Base-by-base conservation (phyloP, 129 eudicot species). In the Chrysanthemum seticuspe region DNA sequence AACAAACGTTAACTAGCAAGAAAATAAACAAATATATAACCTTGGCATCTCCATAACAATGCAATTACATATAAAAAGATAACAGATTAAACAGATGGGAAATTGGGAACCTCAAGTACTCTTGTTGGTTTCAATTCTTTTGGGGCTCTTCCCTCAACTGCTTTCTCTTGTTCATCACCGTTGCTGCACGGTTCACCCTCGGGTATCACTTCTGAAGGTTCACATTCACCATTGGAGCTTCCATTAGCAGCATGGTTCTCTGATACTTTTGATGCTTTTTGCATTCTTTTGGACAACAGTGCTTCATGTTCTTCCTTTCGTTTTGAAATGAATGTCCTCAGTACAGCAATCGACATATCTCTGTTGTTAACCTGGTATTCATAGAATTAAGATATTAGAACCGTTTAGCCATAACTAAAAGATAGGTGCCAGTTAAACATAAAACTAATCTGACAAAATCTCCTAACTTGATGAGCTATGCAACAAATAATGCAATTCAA, bases 311-410 rank as follows among this genome's bases (percentile, higher is more conserved):
- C 99, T 82, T 91, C 78, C 70, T 85, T 85, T 10, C 87, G 90
- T 75, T 87, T 88, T 10, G 89, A 79, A 65, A 95, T 82, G 72
- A 88, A 95, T 50, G 88, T 68, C 85, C 97, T 85, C 83, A 90
- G 70, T 67, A 94, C 99, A 78, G 95, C 99, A 81, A 95, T 83
- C 19, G 97, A 95, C 83, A 95, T 79, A 68, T 95, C 97, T 80
- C 99, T 83, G 83, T 95, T 95, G 73, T 95, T 90, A 72, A 95
- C 99, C 99, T 95, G 87, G 23, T 68, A 58, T 76, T 54, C 13
- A 59, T 15, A 77, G 60, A 5, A 23, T 19, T 52, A 11, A 40
- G 34, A 67, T 15, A 59, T 76, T 29, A 47, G 34, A 68, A 47
- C 10, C 21, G 18, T 68, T 16, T 48, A 6, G 56, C 64, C 54